Percentiles rank a stretch among this genome's conserved stretches.
These are phyloP conservation scores for Knufia fluminis DNA, from an alignment of 2,329 filamentous ascomycete species.

Conservation along the genomic window DNA sequence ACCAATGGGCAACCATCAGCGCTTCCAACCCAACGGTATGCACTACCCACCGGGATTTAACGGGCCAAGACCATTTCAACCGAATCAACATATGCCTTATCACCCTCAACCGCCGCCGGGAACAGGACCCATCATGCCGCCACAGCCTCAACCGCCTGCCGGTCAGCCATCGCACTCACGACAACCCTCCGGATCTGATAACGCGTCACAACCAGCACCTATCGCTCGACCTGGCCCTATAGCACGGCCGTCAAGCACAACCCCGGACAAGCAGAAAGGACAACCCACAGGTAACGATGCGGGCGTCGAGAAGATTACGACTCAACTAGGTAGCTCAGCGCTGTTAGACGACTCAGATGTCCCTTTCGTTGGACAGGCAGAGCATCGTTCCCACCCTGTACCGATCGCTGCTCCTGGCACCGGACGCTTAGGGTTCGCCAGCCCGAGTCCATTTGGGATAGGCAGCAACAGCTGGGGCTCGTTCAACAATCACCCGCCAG, in stretches of 20 bases:
- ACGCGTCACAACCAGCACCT: slow-evolving; percentile 60
- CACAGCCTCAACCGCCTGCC: slow-evolving; percentile 26
- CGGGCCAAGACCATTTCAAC: slow-evolving; percentile 50
- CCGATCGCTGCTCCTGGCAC: slow-evolving; percentile 46
- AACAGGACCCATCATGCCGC: slow-evolving; percentile 25
- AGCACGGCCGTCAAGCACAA: slow-evolving; percentile 69
- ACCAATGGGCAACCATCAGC: slow-evolving; percentile 46
- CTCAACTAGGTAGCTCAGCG: slow-evolving; percentile 83
- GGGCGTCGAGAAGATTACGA: slow-evolving; percentile 62
- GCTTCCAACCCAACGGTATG: slow-evolving; percentile 43
- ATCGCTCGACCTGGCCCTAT: slow-evolving; percentile 80
- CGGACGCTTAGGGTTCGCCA: slow-evolving; percentile 33
- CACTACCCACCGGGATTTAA: slow-evolving; percentile 52
- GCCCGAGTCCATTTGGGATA: slow-evolving; percentile 18
- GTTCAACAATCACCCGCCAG: slow-evolving; percentile 16
- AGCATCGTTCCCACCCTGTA: slow-evolving; percentile 31
- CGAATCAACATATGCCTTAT: slow-evolving; percentile 43
- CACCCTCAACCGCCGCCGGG: slow-evolving; percentile 33
- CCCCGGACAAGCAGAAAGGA: slow-evolving; percentile 41
- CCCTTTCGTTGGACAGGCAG: slow-evolving; percentile 40
- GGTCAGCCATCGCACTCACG: slow-evolving; percentile 57
- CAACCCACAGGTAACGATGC: slow-evolving; percentile 35
- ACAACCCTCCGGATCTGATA: slow-evolving; percentile 60
- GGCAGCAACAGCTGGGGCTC: slow-evolving; percentile 18
- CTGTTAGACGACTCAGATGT: slow-evolving; percentile 68